Base-by-base conservation (phyloP, 2,329 filamentous ascomycete genomes). In the Byssothecium circinans region DNA sequence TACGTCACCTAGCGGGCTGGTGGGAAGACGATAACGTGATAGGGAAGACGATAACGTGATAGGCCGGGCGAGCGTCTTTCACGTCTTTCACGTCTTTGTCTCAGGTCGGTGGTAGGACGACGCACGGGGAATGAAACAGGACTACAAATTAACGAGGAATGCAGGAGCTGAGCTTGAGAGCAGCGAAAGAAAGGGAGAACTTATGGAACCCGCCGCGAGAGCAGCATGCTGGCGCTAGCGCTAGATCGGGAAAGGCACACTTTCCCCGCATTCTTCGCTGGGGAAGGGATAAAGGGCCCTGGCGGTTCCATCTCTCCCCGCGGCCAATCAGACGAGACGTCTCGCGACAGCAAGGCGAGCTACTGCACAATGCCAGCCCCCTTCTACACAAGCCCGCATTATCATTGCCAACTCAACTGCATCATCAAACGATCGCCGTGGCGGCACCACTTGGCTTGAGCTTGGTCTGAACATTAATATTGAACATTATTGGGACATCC, bases 231-330 rank as follows among this genome's bases (percentile, higher is more conserved):
- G 5, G 39, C 37, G 44, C 60, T 59, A 62, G 47, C 22, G 12
- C 52, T 39, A 12, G 1, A 20, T 52, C 12, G 20, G 56, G 61
- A 40, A 47, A 62, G 57, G 63, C 53, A 49, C 32, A 15, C 41
- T 68, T 67, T 41, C 67, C 65, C 67, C 67, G 67, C 67, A 70
- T 63, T 67, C 47, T 53, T 43, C 46, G 30, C 33, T 47, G 45
- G 47, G 49, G 49, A 56, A 57, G 45, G 50, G 53, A 65, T 54
- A 59, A 64, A 63, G 59, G 11, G 32, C 27, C 30, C 12, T 15
- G 12, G 37, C 14, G 22, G 17, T 29, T 10, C 14, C 20, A 8
- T 17, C 25, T 7, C 27, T 12, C 15, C 14, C 17, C 37, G 8
- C 22, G 19, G 8, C 36, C n/a, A 41, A 44, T 45, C 43, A 41